A percentile compares a stretch with the other conserved stretches of the same genome.
These are phyloP conservation scores for Ophiostoma pallidulum DNA, from an alignment of 2,329 filamentous ascomycete genomes.

Conservation along the genomic window DNA sequence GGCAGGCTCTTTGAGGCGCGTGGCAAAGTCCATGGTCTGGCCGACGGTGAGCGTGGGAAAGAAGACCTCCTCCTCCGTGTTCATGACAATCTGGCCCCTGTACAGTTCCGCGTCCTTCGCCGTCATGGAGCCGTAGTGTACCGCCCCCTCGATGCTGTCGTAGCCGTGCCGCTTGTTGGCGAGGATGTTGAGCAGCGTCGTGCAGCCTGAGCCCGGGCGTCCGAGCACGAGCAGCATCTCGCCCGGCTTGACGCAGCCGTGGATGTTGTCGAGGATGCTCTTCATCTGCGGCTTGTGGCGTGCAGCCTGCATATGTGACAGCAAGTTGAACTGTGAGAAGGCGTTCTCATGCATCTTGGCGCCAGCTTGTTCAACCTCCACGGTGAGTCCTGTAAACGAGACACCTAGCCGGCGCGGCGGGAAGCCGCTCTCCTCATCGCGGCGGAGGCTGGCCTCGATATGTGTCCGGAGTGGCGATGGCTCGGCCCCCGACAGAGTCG, in stretches of 20 bases:
- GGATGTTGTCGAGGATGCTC: constrained; percentile 60
- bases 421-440: too few relatives aligned
- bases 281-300: too few relatives aligned
- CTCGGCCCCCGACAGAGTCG: too few relatives aligned
- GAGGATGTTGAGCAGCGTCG: constrained; percentile 76
- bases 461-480: too few relatives aligned
- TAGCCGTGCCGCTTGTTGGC: constrained; percentile 69
- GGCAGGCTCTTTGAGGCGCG: constrained; percentile 63
- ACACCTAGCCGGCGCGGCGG: too few relatives aligned
- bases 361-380: too few relatives aligned
- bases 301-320: too few relatives aligned
- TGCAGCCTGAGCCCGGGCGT: constrained; percentile 64
- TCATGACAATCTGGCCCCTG: constrained; percentile 63
- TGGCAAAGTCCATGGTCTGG: constrained; percentile 71
- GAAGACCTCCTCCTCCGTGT: constrained; percentile 76
- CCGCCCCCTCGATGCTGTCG: constrained; percentile 58
- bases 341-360: too few relatives aligned
- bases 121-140: constrained; percentile 73
- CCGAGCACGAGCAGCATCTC: constrained; percentile 71
- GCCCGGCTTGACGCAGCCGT: constrained; percentile 58
- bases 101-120: constrained; percentile 72
- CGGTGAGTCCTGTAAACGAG: too few relatives aligned
- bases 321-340: too few relatives aligned
- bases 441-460: too few relatives aligned
- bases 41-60: constrained; percentile 69